These are phyloP conservation scores for Ambrosia hybrid DNA, from an alignment of 140 eudicot species.

Conservation along the genomic window DNA sequence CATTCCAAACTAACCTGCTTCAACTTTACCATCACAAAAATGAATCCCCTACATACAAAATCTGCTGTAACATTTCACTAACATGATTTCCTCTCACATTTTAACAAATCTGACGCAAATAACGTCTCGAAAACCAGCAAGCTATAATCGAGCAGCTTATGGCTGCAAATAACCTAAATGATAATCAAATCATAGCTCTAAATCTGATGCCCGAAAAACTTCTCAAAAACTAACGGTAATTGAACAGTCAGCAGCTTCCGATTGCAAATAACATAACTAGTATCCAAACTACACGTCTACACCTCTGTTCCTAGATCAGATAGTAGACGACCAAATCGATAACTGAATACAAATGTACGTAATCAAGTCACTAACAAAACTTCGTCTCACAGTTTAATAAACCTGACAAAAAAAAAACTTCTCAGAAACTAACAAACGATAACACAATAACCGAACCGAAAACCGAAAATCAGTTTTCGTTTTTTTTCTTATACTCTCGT, in stretches of 20 bases:
- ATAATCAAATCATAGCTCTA: not conserved
- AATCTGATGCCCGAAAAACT: not conserved
- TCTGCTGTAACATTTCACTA: no score
- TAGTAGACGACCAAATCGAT: not conserved
- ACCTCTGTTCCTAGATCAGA: not conserved
- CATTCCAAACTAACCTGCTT: no score
- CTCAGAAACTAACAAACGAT: not conserved
- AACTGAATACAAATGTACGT: not conserved
- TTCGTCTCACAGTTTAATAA: not conserved
- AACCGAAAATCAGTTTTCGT: no score
- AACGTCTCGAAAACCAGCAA: not conserved
- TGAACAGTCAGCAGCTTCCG: slow-evolving; percentile 8
- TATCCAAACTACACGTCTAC: not conserved
- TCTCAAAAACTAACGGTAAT: not conserved
- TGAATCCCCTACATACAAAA: no score
- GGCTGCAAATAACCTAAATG: not conserved
- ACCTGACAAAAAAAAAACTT: not conserved
- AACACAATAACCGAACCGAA: no score
- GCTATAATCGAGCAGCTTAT: no score
- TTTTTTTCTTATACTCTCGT: no score
- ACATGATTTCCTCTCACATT: no score
- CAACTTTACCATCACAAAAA: no score
- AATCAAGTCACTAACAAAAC: not conserved
- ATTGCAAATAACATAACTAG: not conserved
- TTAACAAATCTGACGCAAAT: not conserved